A percentile compares a stretch with the other conserved stretches of the same genome.
Conservation (phyloP, 371 early-diverging fungal genomes). For the Mortierella sp. region DNA sequence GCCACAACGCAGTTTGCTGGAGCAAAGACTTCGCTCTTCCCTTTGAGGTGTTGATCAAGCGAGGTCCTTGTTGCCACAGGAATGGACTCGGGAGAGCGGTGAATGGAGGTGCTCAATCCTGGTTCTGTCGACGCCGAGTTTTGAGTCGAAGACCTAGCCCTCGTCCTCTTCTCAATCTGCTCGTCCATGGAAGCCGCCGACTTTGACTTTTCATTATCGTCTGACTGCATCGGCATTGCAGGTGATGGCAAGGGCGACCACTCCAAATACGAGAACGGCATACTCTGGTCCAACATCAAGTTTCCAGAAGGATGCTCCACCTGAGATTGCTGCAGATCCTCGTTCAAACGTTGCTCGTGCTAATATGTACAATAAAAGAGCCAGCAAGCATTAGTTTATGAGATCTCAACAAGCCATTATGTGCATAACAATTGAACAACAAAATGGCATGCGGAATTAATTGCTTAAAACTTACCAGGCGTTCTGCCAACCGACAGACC, state of each 20-base stretch:
- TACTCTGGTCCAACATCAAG: slow-evolving; percentile 14
- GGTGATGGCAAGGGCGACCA: slow-evolving; percentile 56
- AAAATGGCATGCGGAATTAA: too few relatives aligned
- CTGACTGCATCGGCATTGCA: slow-evolving; percentile 27
- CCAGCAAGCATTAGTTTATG: background rate
- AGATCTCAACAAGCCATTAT: too few relatives aligned
- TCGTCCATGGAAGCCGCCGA: background rate
- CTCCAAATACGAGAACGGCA: slow-evolving; percentile 22
- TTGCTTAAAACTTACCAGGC: slow-evolving; percentile 56
- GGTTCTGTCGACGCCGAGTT: slow-evolving; percentile 9
- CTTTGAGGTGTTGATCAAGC: slow-evolving; percentile 26
- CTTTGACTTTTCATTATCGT: slow-evolving; percentile 20
- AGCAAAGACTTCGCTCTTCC: slow-evolving; percentile 18
- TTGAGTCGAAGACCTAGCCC: slow-evolving; percentile 1
- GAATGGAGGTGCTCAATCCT: background rate
- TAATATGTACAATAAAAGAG: slow-evolving; percentile 3
- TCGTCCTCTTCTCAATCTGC: slow-evolving; percentile 14
- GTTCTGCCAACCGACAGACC: slow-evolving; percentile 70
- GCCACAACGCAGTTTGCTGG: slow-evolving; percentile 33
- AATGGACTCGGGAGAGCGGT: slow-evolving; percentile 14
- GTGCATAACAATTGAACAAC: too few relatives aligned
- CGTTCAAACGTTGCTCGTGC: slow-evolving; percentile 52
- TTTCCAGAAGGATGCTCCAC: slow-evolving; percentile 41
- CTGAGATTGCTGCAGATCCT: slow-evolving; percentile 30
- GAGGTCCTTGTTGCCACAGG: slow-evolving; percentile 19